Evolutionary conservation across 2,329 filamentous ascomycete species (phyloP), one percentile per base, ranked within the genome.

Genomic region (Aspergillus jensenii): DNA sequence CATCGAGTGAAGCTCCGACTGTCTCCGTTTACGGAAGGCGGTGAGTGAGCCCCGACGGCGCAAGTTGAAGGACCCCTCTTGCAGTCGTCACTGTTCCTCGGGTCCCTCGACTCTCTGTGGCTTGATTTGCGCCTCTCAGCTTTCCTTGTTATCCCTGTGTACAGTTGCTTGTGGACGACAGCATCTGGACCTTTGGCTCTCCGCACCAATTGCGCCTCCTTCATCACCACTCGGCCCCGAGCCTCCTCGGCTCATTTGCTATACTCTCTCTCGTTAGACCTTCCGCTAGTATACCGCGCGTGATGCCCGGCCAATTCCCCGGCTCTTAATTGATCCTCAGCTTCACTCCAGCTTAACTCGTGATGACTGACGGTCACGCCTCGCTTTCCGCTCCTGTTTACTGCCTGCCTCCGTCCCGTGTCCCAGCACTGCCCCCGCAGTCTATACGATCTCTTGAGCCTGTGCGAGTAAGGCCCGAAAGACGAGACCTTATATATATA

Each of bases 21-120:
- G 49, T 59, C 48, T 58, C 61, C 31, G 39, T 52, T 58, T 52
- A 6, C 19, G 59, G 60, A 48, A 65, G 63, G 62, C 63, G 63
- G 63, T 65, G 53, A 54, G 58, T 9, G 21, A 8, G 52, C 0
- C 23, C 33, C n/a, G 21, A 37, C 23, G 43, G 46, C 31, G 43
- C 19, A 40, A 21, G 47, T 39, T 39, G n/a, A 17, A 37, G 35
- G 14, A 39, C 55, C 47, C 56, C 55, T 52, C 52, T 43, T 39
- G 49, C 31, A 19, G 49, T 59, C 44, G 48, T 51, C 41, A 55
- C 33, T 40, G 39, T 46, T 19, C n/a, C 52, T 46, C 23, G 25
- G 12, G 39, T 33, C 19, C 27, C 45, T 27, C 33, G 49, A 19
- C 15, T 41, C 31, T 7, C 25, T n/a, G 41, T 31, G 14, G 25